Conservation (phyloP, 1,284 basidiomycete genomes). For the Porogramme epimiltina region DNA sequence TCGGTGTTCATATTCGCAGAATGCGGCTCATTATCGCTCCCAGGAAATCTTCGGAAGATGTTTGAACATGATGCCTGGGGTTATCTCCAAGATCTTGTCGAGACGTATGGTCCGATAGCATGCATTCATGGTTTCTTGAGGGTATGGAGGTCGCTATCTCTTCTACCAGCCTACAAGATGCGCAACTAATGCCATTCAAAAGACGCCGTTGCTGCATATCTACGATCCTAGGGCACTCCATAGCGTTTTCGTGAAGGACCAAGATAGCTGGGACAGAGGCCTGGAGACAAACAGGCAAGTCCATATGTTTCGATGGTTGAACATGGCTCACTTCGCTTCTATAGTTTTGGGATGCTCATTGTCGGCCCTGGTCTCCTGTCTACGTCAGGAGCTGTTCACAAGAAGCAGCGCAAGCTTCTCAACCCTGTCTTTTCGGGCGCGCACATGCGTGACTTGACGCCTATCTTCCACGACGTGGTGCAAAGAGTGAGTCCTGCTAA, state of each 20-base stretch:
- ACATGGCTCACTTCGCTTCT: not conserved
- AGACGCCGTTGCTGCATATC: slow-evolving; percentile 4
- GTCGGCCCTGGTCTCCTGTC: not conserved
- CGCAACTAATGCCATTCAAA: too few relatives aligned
- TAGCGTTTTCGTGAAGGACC: slow-evolving; percentile 12
- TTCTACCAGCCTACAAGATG: too few relatives aligned
- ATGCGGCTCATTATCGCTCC: too few relatives aligned
- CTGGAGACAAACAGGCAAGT: too few relatives aligned
- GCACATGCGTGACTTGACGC: slow-evolving; percentile 18
- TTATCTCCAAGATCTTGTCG: too few relatives aligned
- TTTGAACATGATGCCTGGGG: too few relatives aligned
- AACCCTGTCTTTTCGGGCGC: slow-evolving; percentile 20
- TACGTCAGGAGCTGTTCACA: not conserved
- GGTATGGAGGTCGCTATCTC: too few relatives aligned
- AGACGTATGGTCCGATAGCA: too few relatives aligned
- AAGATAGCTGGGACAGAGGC: slow-evolving; percentile 2
- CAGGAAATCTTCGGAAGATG: too few relatives aligned
- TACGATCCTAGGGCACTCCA: slow-evolving; percentile 10
- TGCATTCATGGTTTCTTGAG: too few relatives aligned
- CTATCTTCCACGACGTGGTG: slow-evolving; percentile 7
- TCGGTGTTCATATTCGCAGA: too few relatives aligned
- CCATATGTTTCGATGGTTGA: too few relatives aligned
- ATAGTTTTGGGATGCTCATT: not conserved
- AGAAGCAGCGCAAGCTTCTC: slow-evolving; percentile 16
- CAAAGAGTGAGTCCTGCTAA: not conserved